Evolutionary conservation across 2,329 filamentous ascomycete genomes (phyloP).

Genomic region (Exophiala viscosa): DNA sequence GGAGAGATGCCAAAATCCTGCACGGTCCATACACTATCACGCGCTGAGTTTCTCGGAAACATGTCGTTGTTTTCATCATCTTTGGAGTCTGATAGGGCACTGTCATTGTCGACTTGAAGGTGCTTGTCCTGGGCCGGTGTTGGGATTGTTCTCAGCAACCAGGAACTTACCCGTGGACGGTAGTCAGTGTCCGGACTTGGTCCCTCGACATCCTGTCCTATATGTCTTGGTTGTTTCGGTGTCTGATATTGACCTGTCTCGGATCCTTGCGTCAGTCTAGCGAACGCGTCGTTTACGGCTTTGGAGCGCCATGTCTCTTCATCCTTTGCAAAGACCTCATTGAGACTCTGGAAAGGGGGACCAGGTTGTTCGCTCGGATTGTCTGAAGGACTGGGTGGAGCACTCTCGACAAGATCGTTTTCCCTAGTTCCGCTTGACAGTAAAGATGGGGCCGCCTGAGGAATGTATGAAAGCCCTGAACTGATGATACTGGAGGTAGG

Average conservation of each 20-base stretch:
- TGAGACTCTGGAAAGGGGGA: conserved; percentile 19
- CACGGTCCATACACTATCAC: not conserved
- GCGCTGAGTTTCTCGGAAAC: not conserved
- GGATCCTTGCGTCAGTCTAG: not conserved
- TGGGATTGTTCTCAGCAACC: conserved; percentile 13
- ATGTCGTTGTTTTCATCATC: not conserved
- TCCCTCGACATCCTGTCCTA: not conserved
- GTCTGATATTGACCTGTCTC: not conserved
- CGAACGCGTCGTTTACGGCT: not conserved
- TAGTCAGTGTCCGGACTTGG: not conserved
- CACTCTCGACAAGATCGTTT: conserved; percentile 29
- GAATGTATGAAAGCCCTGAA: not conserved
- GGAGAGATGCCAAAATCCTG: not conserved
- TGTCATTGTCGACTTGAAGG: not conserved
- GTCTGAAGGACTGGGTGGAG: conserved; percentile 7
- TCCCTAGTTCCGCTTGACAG: conserved; percentile 30
- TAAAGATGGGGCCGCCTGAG: not conserved
- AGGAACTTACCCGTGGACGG: conserved; percentile 12
- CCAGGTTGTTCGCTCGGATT: not conserved
- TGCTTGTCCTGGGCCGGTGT: not conserved
- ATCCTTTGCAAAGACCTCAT: conserved; percentile 18
- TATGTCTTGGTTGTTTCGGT: not conserved
- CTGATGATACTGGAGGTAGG: not conserved
- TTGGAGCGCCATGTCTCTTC: not conserved
- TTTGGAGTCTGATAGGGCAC: not conserved